Evolutionary conservation across 2,329 filamentous ascomycete species (phyloP), one percentile per base, ranked within the genome.

Genomic region (Aspergillus sojae): DNA sequence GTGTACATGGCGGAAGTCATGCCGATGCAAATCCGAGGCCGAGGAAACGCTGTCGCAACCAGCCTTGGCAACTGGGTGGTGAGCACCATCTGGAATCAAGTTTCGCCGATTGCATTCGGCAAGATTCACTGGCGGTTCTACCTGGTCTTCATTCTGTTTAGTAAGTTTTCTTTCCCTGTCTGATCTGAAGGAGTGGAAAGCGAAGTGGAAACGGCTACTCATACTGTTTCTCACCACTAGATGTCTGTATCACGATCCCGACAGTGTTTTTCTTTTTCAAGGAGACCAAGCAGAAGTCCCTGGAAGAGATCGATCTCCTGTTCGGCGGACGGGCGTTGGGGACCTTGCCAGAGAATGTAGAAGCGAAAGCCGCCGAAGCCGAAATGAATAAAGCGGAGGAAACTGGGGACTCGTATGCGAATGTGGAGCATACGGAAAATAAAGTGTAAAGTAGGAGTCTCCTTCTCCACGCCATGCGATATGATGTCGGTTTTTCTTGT

Each of bases 1-100:
- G 81, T 90, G 1, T 90, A 90, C 73, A 87, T 88, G 72, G 84
- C 84, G 19, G 89, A 91, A 73, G 86, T 91, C 64, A 87, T 88
- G 75, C 88, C 89, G 11, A 84, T 90, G 76, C 86, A 87, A 66
- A 90, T 89, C 60, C 86, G 89, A 36, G 84, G 84, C 6, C 80
- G 83, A 26, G 86, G 86, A 2, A 85, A 82, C 54, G 85, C 85
- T 5, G 86, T 88, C 65, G 84, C 85, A 0, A 86, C 85, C 0
- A 84, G 81, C 55, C 79, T 88, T 52, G 85, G 85, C 1, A 88
- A 87, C 67, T 88, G 85, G 85, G 77, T 86, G 4, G 84, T 88
- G 19, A 83, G 83, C 34, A 87, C 86, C 0, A 78, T 89, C 32
- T 88, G 85, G 79, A 82, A 82, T 9, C 86, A 89, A 69, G 82